These are phyloP conservation scores for Sclerotinia subarctica DNA, from an alignment of 2,329 filamentous ascomycete species.

Conservation along the genomic window DNA sequence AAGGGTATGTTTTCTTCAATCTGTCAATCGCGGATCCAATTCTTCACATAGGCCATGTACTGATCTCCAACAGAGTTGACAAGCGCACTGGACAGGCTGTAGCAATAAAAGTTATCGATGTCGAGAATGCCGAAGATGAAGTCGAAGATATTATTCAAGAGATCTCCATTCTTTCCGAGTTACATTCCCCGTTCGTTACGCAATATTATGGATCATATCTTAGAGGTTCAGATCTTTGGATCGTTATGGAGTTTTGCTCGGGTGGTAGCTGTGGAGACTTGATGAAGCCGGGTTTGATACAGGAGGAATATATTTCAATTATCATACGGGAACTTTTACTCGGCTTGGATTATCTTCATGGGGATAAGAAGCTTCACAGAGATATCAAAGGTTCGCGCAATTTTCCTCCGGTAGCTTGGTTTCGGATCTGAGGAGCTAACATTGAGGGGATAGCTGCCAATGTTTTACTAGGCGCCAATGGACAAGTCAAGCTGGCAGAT, in stretches of 20 bases:
- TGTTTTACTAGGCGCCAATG: slow-evolving; percentile 80
- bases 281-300: slow-evolving; percentile 87
- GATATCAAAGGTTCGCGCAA: slow-evolving; percentile 79
- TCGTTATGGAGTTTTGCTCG: slow-evolving; percentile 99
- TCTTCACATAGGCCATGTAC: slow-evolving; percentile 11
- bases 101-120: slow-evolving; percentile 97
- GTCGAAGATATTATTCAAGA: slow-evolving; percentile 99
- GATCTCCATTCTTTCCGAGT: slow-evolving; percentile 93
- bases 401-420: background rate
- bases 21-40: slow-evolving; percentile 12
- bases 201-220: slow-evolving; percentile 97
- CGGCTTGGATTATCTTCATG: slow-evolving; percentile 88
- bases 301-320: slow-evolving; percentile 95
- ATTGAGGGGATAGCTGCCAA: slow-evolving; percentile 69
- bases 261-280: slow-evolving; percentile 94
- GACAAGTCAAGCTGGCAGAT: slow-evolving; percentile 94
- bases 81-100: slow-evolving; percentile 90
- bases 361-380: slow-evolving; percentile 91
- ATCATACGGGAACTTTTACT: slow-evolving; percentile 86
- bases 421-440: slow-evolving; percentile 17
- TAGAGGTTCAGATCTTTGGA: slow-evolving; percentile 96
- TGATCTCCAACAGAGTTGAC: slow-evolving; percentile 64
- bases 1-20: slow-evolving; percentile 62
- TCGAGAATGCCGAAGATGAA: slow-evolving; percentile 98
- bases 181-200: slow-evolving; percentile 94